These are phyloP conservation scores for Kuraishia ogatae DNA, from an alignment of 805 yeast species.

Conservation along the genomic window DNA sequence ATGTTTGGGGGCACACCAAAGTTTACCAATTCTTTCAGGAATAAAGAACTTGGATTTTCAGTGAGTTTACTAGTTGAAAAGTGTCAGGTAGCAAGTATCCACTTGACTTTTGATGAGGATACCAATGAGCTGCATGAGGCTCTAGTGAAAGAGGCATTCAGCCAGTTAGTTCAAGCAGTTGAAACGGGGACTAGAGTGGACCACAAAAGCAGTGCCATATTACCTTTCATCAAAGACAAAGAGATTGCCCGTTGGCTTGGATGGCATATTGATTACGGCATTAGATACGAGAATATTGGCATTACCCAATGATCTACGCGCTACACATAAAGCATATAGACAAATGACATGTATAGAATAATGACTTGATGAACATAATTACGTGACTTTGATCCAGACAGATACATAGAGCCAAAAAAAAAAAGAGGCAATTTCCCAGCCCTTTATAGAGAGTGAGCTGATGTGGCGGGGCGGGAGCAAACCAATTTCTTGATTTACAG, in stretches of 20 bases:
- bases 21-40: conserved; percentile 44
- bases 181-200: conserved; percentile 5
- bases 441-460: too few relatives aligned
- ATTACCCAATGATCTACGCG: neutral
- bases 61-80: conserved; percentile 38
- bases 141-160: conserved; percentile 7
- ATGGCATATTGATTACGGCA: conserved; percentile 20
- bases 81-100: conserved; percentile 25
- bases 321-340: neutral
- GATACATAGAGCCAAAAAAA: too few relatives aligned
- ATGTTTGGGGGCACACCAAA: conserved; percentile 67
- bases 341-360: neutral
- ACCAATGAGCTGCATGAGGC: neutral
- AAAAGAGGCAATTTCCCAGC: too few relatives aligned
- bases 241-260: conserved; percentile 10
- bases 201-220: conserved; percentile 13
- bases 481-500: too few relatives aligned
- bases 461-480: too few relatives aligned
- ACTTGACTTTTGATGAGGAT: conserved; percentile 14
- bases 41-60: conserved; percentile 18
- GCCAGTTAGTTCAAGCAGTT: conserved; percentile 5
- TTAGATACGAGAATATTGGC: conserved; percentile 8
- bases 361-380: neutral
- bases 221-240: conserved; percentile 7
- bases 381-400: too few relatives aligned